These are phyloP conservation scores for Aspergillus cavernicola DNA, from an alignment of 495 filamentous ascomycete genomes.

Conservation along the genomic window DNA sequence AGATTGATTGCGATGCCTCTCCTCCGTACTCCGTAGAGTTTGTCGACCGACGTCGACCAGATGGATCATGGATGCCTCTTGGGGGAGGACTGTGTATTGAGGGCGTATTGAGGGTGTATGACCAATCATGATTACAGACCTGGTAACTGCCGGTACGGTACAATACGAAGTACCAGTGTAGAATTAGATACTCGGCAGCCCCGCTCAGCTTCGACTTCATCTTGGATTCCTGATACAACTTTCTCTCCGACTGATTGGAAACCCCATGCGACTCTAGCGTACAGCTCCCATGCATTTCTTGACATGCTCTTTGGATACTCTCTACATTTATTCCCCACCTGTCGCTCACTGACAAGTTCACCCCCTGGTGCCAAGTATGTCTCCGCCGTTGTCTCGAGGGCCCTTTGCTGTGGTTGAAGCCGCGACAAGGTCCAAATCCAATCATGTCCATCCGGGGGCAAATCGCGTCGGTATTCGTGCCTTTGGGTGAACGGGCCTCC, in stretches of 20 bases:
- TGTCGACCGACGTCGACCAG: background rate
- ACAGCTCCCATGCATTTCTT: background rate
- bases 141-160: slow-evolving; percentile 1
- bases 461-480: slow-evolving; percentile 1
- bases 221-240: background rate
- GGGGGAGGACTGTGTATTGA: too few species aligned
- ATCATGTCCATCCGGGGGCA: slow-evolving; percentile 14
- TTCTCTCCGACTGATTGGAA: slow-evolving; percentile 17
- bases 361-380: slow-evolving; percentile 21
- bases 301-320: slow-evolving; percentile 9
- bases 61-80: too few species aligned
- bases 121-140: too few species aligned
- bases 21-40: too few species aligned
- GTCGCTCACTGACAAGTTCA: slow-evolving; percentile 4
- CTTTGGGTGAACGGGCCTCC: slow-evolving; percentile 20
- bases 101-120: too few species aligned
- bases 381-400: slow-evolving; percentile 14
- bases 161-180: background rate
- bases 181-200: background rate
- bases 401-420: slow-evolving; percentile 5
- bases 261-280: slow-evolving; percentile 14
- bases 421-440: slow-evolving; percentile 8
- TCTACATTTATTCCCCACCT: slow-evolving; percentile 5
- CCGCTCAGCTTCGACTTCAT: slow-evolving; percentile 3
- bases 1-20: background rate